Percentiles rank a stretch among this genome's conserved stretches.
phyloP scores from a whole-genome alignment of 208 protist genomes.

The Porcisia hertigi region DNA sequence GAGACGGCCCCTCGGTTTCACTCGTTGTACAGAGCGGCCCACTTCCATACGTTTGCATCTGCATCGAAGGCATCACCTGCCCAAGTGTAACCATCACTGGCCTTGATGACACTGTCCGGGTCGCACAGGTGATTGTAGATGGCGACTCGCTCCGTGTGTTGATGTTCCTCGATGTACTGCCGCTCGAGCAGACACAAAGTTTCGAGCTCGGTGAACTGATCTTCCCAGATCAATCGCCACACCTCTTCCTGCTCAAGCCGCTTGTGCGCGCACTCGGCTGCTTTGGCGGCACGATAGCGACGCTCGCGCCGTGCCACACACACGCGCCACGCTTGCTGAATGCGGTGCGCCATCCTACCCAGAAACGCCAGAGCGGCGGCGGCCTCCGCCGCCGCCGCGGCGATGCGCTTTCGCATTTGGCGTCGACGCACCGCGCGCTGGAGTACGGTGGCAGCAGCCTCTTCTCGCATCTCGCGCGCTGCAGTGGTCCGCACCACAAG shows the following conservation, averaged over 20 bases:
- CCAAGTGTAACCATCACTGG: background rate
- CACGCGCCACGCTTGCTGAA: slow-evolving; percentile 54
- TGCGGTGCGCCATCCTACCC: slow-evolving; percentile 7
- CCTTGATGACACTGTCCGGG: background rate
- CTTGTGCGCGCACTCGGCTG: slow-evolving; percentile 22
- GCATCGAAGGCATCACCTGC: background rate
- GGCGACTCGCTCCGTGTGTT: slow-evolving; percentile 21
- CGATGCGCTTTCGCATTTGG: slow-evolving; percentile 13
- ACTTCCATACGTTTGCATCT: background rate
- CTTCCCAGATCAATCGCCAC: slow-evolving; percentile 22
- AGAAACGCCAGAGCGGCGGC: slow-evolving; percentile 23
- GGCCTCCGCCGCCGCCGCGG: slow-evolving; percentile 23
- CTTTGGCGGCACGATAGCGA: slow-evolving; percentile 9
- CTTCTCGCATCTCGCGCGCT: slow-evolving; percentile 36
- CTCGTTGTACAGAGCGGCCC: slow-evolving; percentile 12
- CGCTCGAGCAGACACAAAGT: slow-evolving; percentile 29
- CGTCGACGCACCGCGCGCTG: slow-evolving; percentile 44
- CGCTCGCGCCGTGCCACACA: slow-evolving; percentile 30
- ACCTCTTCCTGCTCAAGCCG: slow-evolving; percentile 59
- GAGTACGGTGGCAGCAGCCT: slow-evolving; percentile 45
- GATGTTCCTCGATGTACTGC: slow-evolving; percentile 34
- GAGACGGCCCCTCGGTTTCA: background rate
- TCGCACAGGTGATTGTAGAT: slow-evolving; percentile 12
- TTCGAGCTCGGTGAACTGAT: slow-evolving; percentile 30
- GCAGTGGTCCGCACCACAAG: slow-evolving; percentile 34